Percentiles rank a stretch among this genome's conserved stretches.
phyloP scores from a whole-genome alignment of 768 basidiomycete genomes.

The Lyophyllum decastes region DNA sequence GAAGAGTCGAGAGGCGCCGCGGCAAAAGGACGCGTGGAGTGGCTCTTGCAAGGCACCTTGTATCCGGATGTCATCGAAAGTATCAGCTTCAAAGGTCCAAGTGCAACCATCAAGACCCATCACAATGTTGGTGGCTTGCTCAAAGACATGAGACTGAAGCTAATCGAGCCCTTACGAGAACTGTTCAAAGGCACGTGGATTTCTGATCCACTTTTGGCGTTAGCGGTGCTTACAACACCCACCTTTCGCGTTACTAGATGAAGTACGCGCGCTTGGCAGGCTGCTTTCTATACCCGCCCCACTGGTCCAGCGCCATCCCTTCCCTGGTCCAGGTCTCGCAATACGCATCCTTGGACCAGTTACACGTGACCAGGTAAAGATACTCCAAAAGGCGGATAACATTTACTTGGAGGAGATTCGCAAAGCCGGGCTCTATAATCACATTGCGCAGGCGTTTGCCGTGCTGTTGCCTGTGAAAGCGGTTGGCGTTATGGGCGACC shows the following conservation, averaged over 20 bases:
- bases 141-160: constrained; percentile 97
- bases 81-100: constrained; percentile 98
- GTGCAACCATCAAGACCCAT: constrained; percentile 99
- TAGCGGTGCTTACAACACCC: neutral
- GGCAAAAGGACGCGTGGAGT: constrained; percentile 91
- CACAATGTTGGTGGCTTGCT: constrained; percentile 97
- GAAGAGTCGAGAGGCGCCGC: constrained; percentile 69
- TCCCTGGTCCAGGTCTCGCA: constrained; percentile 97
- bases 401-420: constrained; percentile 99
- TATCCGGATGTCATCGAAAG: constrained; percentile 99
- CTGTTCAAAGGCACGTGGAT: constrained; percentile 86
- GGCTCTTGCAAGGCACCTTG: constrained; percentile 95
- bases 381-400: constrained; percentile 87
- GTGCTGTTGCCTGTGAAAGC: constrained; percentile 94
- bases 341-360: constrained; percentile 98
- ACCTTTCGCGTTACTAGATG: constrained; percentile 55
- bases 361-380: constrained; percentile 88
- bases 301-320: constrained; percentile 95
- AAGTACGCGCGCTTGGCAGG: constrained; percentile 91
- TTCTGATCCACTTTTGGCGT: neutral
- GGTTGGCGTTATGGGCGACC: constrained; percentile 97
- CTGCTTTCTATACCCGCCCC: constrained; percentile 89
- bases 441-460: constrained; percentile 96
- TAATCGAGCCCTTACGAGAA: constrained; percentile 96
- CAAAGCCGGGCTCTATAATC: constrained; percentile 86